phyloP scores from a whole-genome alignment of 345 rosid species.

The Pelargonium nanum region DNA sequence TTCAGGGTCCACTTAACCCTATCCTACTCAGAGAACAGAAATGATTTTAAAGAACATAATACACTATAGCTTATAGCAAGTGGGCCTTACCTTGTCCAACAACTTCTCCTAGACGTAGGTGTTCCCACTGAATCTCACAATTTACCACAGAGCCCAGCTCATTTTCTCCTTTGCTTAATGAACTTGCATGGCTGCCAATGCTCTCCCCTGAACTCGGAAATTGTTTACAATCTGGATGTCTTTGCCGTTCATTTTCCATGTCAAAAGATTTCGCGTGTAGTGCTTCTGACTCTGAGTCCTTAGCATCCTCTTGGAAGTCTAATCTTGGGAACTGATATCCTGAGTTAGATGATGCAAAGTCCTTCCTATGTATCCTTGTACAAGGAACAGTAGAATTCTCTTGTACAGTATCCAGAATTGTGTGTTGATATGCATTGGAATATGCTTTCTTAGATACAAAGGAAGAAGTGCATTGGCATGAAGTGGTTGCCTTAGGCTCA shows the following conservation, averaged over 20 bases:
- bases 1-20: too few relatives aligned
- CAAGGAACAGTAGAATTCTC: slow-evolving; percentile 20
- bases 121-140: slow-evolving; percentile 70
- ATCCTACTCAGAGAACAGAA: too few relatives aligned
- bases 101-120: slow-evolving; percentile 58
- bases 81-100: slow-evolving; percentile 61
- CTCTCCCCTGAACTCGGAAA: slow-evolving; percentile 26
- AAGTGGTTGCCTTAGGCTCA: slow-evolving; percentile 9
- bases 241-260: slow-evolving; percentile 30
- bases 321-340: slow-evolving; percentile 18
- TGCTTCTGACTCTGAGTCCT: slow-evolving; percentile 28
- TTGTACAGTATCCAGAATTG: slow-evolving; percentile 14
- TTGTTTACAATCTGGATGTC: slow-evolving; percentile 19
- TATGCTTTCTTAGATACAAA: slow-evolving; percentile 8
- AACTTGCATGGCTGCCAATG: slow-evolving; percentile 30
- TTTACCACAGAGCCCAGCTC: slow-evolving; percentile 25
- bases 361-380: slow-evolving; percentile 22
- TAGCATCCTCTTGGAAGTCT: slow-evolving; percentile 17
- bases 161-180: slow-evolving; percentile 35
- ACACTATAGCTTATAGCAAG: background rate
- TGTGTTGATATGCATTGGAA: slow-evolving; percentile 16
- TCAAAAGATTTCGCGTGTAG: slow-evolving; percentile 16
- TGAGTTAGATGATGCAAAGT: slow-evolving; percentile 14
- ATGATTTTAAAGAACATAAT: background rate
- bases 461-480: slow-evolving; percentile 5